Conservation (phyloP, 768 basidiomycete species). For the Mrakia blollopis region DNA sequence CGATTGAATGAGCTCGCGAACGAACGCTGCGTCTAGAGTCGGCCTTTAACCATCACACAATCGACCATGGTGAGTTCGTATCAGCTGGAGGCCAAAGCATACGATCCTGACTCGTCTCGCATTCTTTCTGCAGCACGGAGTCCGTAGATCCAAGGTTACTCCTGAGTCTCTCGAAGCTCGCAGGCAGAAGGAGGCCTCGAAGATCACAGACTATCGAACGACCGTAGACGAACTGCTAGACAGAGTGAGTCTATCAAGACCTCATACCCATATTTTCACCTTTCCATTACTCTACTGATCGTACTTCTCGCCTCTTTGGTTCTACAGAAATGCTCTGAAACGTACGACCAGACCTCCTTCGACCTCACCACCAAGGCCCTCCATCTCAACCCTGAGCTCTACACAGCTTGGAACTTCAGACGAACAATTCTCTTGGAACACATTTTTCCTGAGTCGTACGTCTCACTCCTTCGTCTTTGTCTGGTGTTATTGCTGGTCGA, state of each 20-base stretch:
- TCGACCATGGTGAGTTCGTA: background rate
- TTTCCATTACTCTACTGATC: no score
- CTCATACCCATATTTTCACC: background rate
- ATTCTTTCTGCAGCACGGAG: constrained; percentile 43
- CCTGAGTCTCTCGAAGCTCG: constrained; percentile 61
- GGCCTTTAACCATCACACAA: background rate
- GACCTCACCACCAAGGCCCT: constrained; percentile 71
- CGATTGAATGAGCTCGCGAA: background rate
- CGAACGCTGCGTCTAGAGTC: no score
- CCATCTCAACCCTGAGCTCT: constrained; percentile 86
- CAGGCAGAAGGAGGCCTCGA: constrained; percentile 64
- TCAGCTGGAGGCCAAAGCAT: no score
- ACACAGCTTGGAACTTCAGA: constrained; percentile 94
- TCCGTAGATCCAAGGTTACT: constrained; percentile 49
- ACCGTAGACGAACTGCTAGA: constrained; percentile 61
- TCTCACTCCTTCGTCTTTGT: background rate
- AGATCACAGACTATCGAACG: constrained; percentile 68
- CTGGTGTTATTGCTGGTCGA: no score
- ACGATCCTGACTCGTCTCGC: background rate
- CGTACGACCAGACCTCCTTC: constrained; percentile 66
- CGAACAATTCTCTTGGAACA: constrained; percentile 69
- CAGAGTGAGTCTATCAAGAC: constrained; percentile 51
- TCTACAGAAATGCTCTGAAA: constrained; percentile 63
- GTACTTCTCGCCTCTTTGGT: background rate
- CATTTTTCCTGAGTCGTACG: constrained; percentile 63